Conservation (phyloP, 805 yeast genomes). For the Pichia gijzeniarum region DNA sequence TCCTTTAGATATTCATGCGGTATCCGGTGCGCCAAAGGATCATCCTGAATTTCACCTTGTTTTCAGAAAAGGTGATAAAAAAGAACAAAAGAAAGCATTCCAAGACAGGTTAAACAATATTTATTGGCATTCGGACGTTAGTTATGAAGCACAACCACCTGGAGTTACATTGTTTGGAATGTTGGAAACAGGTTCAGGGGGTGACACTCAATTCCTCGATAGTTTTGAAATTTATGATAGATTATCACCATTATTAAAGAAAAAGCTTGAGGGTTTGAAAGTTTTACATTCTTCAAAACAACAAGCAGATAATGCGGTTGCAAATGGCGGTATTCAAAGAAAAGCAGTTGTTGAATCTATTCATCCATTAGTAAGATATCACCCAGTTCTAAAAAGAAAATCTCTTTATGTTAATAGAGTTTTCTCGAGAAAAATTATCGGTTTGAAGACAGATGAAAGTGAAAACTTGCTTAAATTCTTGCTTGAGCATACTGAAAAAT, state of each 20-base stretch:
- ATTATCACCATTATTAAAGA: slow-evolving; percentile 58
- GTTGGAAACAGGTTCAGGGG: slow-evolving; percentile 51
- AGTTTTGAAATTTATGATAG: slow-evolving; percentile 64
- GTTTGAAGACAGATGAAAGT: slow-evolving; percentile 67
- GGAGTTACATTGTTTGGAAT: slow-evolving; percentile 62
- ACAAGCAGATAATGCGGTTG: slow-evolving; percentile 54
- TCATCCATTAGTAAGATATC: slow-evolving; percentile 67
- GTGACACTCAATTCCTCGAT: slow-evolving; percentile 78
- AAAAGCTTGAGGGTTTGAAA: slow-evolving; percentile 52
- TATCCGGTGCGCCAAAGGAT: slow-evolving; percentile 60
- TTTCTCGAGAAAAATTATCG: slow-evolving; percentile 64
- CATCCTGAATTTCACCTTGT: slow-evolving; percentile 58
- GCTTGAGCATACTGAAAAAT: slow-evolving; percentile 41
- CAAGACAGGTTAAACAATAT: slow-evolving; percentile 33
- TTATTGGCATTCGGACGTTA: slow-evolving; percentile 68
- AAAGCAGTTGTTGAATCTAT: slow-evolving; percentile 54
- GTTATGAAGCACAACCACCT: slow-evolving; percentile 70
- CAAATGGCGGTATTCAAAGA: slow-evolving; percentile 55
- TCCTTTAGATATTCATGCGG: slow-evolving; percentile 65
- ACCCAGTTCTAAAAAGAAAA: slow-evolving; percentile 65
- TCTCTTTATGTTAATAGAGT: slow-evolving; percentile 49
- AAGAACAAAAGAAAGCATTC: slow-evolving; percentile 33
- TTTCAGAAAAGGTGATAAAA: slow-evolving; percentile 42
- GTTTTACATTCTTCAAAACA: slow-evolving; percentile 66
- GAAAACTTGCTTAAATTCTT: slow-evolving; percentile 53